Evolutionary conservation across 2,329 filamentous ascomycete species (phyloP).

Genomic region (Sphaerulina populicola): DNA sequence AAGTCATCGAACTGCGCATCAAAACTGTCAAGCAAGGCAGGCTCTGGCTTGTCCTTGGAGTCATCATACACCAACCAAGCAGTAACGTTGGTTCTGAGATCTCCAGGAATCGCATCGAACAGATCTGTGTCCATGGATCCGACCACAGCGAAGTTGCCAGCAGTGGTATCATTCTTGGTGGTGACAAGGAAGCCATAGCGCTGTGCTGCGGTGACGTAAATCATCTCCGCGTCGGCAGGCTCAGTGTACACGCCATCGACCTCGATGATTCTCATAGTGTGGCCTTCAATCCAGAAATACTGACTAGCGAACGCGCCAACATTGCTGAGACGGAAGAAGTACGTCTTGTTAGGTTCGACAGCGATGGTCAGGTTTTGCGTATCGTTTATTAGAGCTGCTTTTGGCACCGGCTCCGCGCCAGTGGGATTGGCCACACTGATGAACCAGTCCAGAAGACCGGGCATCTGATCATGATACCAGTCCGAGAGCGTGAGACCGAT

Average conservation of each 20-base stretch:
- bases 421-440: slow-evolving; percentile 49
- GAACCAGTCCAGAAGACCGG: slow-evolving; percentile 46
- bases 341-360: slow-evolving; percentile 48
- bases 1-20: slow-evolving; percentile 63
- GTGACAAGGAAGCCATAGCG: slow-evolving; percentile 60
- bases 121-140: slow-evolving; percentile 44
- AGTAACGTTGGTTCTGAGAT: slow-evolving; percentile 57
- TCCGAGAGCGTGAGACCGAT: slow-evolving; percentile 61
- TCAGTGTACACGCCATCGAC: slow-evolving; percentile 61
- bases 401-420: slow-evolving; percentile 57
- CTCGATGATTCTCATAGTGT: slow-evolving; percentile 57
- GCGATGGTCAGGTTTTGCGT: slow-evolving; percentile 40
- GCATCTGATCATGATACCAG: slow-evolving; percentile 58
- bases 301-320: slow-evolving; percentile 64
- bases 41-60: slow-evolving; percentile 38
- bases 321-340: slow-evolving; percentile 61
- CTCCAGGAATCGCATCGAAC: slow-evolving; percentile 59
- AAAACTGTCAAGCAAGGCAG: slow-evolving; percentile 53
- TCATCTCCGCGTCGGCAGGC: slow-evolving; percentile 49
- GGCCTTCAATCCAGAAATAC: slow-evolving; percentile 62
- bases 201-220: slow-evolving; percentile 62
- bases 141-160: slow-evolving; percentile 53
- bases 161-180: slow-evolving; percentile 47
- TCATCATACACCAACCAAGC: slow-evolving; percentile 50
- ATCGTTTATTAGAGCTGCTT: slow-evolving; percentile 59